A percentile compares a stretch with the other conserved stretches of the same genome.
Evolutionary conservation across 306 rosid genomes (phyloP).

Genomic region (Gleditsia sinensis): DNA sequence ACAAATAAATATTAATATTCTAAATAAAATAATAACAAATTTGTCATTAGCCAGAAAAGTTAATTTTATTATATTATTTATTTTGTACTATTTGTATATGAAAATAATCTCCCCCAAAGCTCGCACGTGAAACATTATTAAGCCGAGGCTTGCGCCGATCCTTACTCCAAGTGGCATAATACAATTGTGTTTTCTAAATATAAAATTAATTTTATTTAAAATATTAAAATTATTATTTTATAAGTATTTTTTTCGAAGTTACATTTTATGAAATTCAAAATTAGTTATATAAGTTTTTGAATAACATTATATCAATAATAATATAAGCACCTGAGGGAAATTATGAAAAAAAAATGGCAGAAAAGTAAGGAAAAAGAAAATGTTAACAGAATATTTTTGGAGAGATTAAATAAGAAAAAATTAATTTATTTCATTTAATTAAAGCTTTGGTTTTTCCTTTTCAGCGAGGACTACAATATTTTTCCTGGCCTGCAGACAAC

Average conservation of each 20-base stretch:
- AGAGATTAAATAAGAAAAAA: too few species aligned
- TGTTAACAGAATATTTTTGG: background rate
- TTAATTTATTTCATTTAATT: background rate
- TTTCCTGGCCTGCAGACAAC: background rate
- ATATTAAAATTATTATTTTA: too few species aligned
- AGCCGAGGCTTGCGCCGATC: background rate
- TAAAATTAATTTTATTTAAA: too few species aligned
- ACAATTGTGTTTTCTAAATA: too few species aligned
- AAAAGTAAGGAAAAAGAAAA: background rate
- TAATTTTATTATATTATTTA: background rate
- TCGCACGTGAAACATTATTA: background rate
- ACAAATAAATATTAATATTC: too few species aligned
- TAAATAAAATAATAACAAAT: background rate
- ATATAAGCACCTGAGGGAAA: too few species aligned
- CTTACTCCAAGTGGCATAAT: background rate
- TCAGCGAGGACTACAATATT: background rate
- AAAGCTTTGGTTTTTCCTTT: background rate
- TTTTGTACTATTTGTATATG: background rate
- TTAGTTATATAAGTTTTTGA: too few species aligned
- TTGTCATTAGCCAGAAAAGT: too few species aligned
- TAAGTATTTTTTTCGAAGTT: too few species aligned
- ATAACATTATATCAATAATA: too few species aligned
- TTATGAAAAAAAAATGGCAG: background rate
- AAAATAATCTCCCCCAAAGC: background rate
- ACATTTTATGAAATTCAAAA: too few species aligned